These are phyloP conservation scores for Escallonia herrerae DNA, from an alignment of 129 eudicot species.

Conservation along the genomic window DNA sequence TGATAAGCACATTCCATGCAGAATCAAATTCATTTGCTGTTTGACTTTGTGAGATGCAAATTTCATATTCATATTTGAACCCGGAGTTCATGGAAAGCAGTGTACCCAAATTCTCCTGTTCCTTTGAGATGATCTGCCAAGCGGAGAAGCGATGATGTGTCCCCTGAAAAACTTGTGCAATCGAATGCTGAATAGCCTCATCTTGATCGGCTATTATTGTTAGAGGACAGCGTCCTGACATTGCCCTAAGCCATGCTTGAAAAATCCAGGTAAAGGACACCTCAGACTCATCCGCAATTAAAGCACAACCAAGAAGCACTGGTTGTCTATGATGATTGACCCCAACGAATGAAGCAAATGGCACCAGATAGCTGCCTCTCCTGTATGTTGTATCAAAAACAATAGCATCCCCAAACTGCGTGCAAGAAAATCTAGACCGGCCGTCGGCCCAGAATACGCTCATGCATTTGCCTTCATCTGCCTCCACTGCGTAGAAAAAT, in stretches of 20 bases:
- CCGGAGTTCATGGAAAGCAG: slow-evolving; percentile 40
- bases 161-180: slow-evolving; percentile 66
- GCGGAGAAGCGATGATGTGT: slow-evolving; percentile 79
- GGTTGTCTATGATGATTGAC: slow-evolving; percentile 82
- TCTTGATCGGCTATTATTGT: slow-evolving; percentile 80
- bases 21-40: slow-evolving; percentile 70
- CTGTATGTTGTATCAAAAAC: slow-evolving; percentile 65
- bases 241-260: slow-evolving; percentile 68
- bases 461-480: slow-evolving; percentile 54
- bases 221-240: slow-evolving; percentile 63
- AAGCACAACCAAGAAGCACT: slow-evolving; percentile 76
- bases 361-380: slow-evolving; percentile 47
- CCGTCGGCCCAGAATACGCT: slow-evolving; percentile 82
- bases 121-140: slow-evolving; percentile 54
- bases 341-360: slow-evolving; percentile 66
- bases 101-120: slow-evolving; percentile 61
- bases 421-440: slow-evolving; percentile 64
- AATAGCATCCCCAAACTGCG: slow-evolving; percentile 75
- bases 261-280: slow-evolving; percentile 77
- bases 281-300: slow-evolving; percentile 75
- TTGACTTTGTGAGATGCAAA: slow-evolving; percentile 70
- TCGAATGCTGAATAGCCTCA: slow-evolving; percentile 46
- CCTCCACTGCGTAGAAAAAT: slow-evolving; percentile 63
- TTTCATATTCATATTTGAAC: slow-evolving; percentile 67
- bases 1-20: slow-evolving; percentile 55